These are phyloP conservation scores for Aspergillus heteromorphus DNA, from an alignment of 495 filamentous ascomycete species.

Conservation along the genomic window DNA sequence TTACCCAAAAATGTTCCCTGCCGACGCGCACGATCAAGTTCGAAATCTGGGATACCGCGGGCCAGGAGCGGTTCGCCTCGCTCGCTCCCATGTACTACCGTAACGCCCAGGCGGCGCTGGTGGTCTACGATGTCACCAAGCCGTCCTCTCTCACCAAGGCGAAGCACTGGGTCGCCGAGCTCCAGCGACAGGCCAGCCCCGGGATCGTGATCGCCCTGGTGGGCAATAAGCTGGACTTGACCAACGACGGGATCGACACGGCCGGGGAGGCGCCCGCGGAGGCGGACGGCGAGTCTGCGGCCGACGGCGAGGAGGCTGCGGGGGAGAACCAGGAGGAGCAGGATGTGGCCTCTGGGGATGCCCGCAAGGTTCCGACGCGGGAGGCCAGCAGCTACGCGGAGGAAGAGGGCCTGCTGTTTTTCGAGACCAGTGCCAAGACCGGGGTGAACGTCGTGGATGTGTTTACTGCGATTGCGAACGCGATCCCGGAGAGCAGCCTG, in stretches of 20 bases:
- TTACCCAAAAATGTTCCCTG: conserved; percentile 97
- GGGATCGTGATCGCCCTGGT: conserved; percentile 97
- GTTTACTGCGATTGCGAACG: conserved; percentile 97
- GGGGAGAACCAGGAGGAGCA: conserved; percentile 49
- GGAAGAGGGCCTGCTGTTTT: conserved; percentile 89
- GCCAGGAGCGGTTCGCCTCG: conserved; percentile 95
- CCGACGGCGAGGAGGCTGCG: conserved; percentile 32
- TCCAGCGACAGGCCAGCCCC: conserved; percentile 94
- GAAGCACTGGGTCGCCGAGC: conserved; percentile 97
- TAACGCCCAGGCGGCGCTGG: conserved; percentile 96
- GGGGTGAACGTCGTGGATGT: conserved; percentile 90
- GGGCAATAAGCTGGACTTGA: conserved; percentile 95
- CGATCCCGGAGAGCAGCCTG: conserved; percentile 91
- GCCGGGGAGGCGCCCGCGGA: conserved; percentile 27
- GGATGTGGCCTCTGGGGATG: conserved; percentile 64
- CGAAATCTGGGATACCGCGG: conserved; percentile 99
- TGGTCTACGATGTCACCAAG: conserved; percentile 98
- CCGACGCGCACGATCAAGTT: conserved; percentile 98
- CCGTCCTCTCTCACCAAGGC: conserved; percentile 92
- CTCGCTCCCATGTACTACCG: conserved; percentile 99
- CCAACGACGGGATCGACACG: conserved; percentile 45
- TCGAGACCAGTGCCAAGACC: conserved; percentile 96
- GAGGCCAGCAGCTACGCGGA: conserved; percentile 94
- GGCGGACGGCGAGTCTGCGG: conserved; percentile 20
- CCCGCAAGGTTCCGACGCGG: conserved; percentile 75